Percentiles rank a stretch among this genome's conserved stretches.
Evolutionary conservation across 306 rosid genomes (phyloP).

Genomic region (Dalbergia cultrata): DNA sequence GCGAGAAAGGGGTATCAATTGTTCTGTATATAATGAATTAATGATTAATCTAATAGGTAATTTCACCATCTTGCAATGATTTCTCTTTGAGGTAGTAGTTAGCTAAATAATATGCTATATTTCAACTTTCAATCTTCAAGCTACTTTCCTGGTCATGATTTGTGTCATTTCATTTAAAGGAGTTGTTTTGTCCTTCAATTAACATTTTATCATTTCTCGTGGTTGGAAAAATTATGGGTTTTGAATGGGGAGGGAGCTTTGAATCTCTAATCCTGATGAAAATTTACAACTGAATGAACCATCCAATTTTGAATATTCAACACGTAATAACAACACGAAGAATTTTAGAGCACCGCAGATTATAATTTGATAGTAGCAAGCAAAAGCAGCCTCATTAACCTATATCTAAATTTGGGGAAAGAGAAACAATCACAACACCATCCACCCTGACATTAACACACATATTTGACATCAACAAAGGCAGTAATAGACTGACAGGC

Average conservation of each 20-base stretch:
- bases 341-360: neutral
- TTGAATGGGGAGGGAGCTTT: no score
- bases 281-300: neutral
- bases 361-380: neutral
- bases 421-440: neutral
- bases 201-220: neutral
- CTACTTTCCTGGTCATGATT: neutral
- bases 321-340: neutral
- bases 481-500: neutral
- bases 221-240: no score
- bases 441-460: neutral
- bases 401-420: constrained; percentile 10
- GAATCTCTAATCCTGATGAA: neutral
- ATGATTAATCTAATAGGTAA: constrained; percentile 14
- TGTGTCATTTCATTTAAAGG: neutral
- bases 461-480: no score
- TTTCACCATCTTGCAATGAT: neutral
- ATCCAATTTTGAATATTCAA: no score
- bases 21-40: constrained; percentile 29
- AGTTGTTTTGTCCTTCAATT: neutral
- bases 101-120: constrained; percentile 1
- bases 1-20: neutral
- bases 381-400: neutral
- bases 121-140: neutral
- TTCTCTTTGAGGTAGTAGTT: neutral